Base-by-base conservation (phyloP, 2,329 filamentous ascomycete genomes). In the Trichoderma aggressivum region DNA sequence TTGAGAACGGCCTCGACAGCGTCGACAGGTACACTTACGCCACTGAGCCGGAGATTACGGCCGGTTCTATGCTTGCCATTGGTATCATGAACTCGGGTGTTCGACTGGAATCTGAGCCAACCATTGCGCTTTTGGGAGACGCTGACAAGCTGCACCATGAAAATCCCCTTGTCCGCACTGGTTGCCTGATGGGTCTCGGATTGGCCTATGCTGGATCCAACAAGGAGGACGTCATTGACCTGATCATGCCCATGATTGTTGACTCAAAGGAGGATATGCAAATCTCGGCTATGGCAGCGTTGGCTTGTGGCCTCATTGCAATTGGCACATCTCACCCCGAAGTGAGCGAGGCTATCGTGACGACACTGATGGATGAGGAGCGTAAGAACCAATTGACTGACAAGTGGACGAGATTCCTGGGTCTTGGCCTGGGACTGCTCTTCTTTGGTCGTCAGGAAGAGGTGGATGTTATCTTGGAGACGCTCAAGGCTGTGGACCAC, bases 391-490 rank as follows among this genome's bases (percentile, higher is more conserved):
- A 97, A 80, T 86, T 99, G 72, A 98, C 97, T 76, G 94, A 98
- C 83, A 99, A 98, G 83, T 99, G 96, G 96, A 96, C 94, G 36
- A 91, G 96, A 21, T 99, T 99, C 84, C 92, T 99, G 84, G 94
- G 93, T 24, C 90, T 99, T 55, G 96, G 96, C 74, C 87, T 99
- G 73, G 96, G 95, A 2, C 87, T 99, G 30, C 86, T 99, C 32
- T 99, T 94, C 87, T 98, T 99, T 77, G 96, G 96, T 50, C 91
- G 94, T 74, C 96, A 99, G 82, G 96, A 99, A 81, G 95, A 98
- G 81, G 96, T 98, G n/a, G 96, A 99, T 77, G 95, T 98, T 71
- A 94, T 98, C 75, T 84, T 98, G 36, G 96, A 99, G 84, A 97
- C 96, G 0, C 87, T 99, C 70, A 99, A 98, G 85, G 96, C 93